Conservation (phyloP, 768 basidiomycete species). For the Tricholoma saponaceum region DNA sequence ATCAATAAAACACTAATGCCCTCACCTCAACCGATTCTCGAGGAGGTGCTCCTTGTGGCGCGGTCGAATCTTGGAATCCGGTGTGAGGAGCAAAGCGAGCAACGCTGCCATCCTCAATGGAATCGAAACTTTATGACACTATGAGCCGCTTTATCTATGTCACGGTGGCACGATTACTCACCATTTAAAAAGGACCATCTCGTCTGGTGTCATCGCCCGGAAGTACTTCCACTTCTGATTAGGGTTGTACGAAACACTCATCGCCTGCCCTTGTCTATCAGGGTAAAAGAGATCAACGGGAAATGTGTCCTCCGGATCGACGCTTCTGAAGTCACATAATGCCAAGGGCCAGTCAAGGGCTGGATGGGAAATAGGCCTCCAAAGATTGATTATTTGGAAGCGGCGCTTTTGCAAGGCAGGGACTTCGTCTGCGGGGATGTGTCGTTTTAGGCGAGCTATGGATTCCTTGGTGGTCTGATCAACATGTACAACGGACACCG, state of each 20-base stretch:
- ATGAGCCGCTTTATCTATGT: no score
- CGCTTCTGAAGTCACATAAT: conserved; percentile 44
- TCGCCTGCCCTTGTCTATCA: no score
- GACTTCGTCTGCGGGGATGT: conserved; percentile 38
- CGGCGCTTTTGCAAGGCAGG: conserved; percentile 37
- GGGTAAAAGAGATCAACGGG: conserved; percentile 38
- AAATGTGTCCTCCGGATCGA: conserved; percentile 36
- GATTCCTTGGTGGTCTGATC: no score
- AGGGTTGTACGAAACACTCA: conserved; percentile 37
- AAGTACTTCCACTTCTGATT: conserved; percentile 48
- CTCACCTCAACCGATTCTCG: conserved; percentile 48
- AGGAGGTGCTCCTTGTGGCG: conserved; percentile 34
- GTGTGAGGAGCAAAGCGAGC: conserved; percentile 48
- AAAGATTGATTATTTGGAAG: conserved; percentile 55
- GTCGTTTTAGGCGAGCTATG: no score
- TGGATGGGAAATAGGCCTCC: conserved; percentile 46
- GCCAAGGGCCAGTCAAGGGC: conserved; percentile 47
- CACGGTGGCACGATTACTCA: no score
- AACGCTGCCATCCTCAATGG: conserved; percentile 31
- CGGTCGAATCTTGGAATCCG: conserved; percentile 40
- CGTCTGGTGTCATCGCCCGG: conserved; percentile 40
- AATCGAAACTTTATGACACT: conserved; percentile 30
- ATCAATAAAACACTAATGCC: no score
- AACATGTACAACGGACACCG: no score
- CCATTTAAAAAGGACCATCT: conserved; percentile 52